Percentiles rank a stretch among this genome's conserved stretches.
Evolutionary conservation across 306 rosid species (phyloP).

Genomic region (Vigna unguiculata): DNA sequence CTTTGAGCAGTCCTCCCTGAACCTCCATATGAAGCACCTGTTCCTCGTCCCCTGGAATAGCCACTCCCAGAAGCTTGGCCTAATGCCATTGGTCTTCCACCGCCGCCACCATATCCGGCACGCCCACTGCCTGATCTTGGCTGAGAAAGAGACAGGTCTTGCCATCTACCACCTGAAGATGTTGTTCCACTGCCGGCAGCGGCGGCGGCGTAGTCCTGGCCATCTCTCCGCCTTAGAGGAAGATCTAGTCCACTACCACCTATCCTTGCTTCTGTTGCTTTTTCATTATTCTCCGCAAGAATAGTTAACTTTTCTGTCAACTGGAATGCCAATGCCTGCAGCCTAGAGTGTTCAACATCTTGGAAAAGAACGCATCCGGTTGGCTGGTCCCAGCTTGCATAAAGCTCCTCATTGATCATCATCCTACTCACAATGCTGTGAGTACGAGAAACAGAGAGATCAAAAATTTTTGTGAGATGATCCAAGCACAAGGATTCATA

Average conservation of each 20-base stretch:
- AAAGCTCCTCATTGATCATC: conserved; percentile 95
- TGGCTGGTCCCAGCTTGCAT: conserved; percentile 78
- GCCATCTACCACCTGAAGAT: conserved; percentile 74
- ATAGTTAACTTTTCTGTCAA: conserved; percentile 81
- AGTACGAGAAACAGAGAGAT: conserved; percentile 64
- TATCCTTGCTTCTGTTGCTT: conserved; percentile 79
- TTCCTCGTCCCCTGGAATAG: conserved; percentile 64
- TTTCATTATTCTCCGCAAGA: conserved; percentile 88
- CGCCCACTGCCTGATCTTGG: conserved; percentile 80
- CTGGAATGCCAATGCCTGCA: conserved; percentile 85
- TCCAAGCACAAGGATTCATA: conserved; percentile 77
- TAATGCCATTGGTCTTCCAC: conserved; percentile 55
- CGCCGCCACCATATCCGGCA: conserved; percentile 60
- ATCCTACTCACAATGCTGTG: conserved; percentile 86
- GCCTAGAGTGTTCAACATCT: conserved; percentile 64
- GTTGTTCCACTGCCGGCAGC: conserved; percentile 36
- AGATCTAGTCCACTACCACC: conserved; percentile 92
- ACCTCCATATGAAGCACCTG: conserved; percentile 33
- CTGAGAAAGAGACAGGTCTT: conserved; percentile 64
- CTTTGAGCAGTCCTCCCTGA: conserved; percentile 32
- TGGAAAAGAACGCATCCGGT: conserved; percentile 62
- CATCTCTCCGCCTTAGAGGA: conserved; percentile 78
- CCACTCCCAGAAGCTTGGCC: conserved; percentile 61
- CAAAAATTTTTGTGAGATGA: conserved; percentile 75
- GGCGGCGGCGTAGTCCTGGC: conserved; percentile 73